Evolutionary conservation across 139 green algal species (phyloP), one percentile per base, ranked within the genome.

Genomic region (Picochlorum sp.): DNA sequence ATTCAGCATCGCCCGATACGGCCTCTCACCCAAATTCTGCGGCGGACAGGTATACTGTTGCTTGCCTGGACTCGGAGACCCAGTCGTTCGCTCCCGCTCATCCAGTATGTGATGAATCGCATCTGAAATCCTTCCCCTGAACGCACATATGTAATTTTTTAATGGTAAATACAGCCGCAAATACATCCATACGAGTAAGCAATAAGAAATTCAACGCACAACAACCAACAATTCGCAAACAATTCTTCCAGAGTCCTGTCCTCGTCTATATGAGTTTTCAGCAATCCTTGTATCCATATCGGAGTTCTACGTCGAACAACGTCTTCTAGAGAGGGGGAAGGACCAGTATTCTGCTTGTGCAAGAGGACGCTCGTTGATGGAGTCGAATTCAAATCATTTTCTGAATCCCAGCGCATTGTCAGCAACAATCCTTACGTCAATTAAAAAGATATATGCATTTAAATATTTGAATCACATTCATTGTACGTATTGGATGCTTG

Each of bases 71-170:
- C 34, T 41, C 6, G 34, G 34, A 41, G 34, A 41, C 34, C 34
- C 34, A 41, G 34, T 41, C 34, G 34, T 13, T 11, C 8, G 7
- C 8, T 41, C 34, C 8, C 34, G 30, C 13, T 59, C 23, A 38
- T 59, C 23, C 8, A 34, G 6, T 18, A 59, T 30, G 51, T 23
- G 13, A 10, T 34, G 13, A 59, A 34, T 34, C 13, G 23, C 23
- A 34, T 59, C 51, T 31, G 51, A 20, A 30, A 59, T n/a, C 26
- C 51, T 26, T 41, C 51, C 51, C 26, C 51, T 59, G 51, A 10
- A 59, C 6, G 8, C 21, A 18, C 2, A 38, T 59, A 11, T 4
- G 20, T 4, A 41, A 28, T 28, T 30, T 30, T 30, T 30, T 3
- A 6, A 30, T 5, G 0, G 3, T 6, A 30, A 30, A 30, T 30